A percentile compares a stretch with the other conserved stretches of the same genome.
Evolutionary conservation across 441 rosid genomes (phyloP).

Genomic region (Geranium incanum): DNA sequence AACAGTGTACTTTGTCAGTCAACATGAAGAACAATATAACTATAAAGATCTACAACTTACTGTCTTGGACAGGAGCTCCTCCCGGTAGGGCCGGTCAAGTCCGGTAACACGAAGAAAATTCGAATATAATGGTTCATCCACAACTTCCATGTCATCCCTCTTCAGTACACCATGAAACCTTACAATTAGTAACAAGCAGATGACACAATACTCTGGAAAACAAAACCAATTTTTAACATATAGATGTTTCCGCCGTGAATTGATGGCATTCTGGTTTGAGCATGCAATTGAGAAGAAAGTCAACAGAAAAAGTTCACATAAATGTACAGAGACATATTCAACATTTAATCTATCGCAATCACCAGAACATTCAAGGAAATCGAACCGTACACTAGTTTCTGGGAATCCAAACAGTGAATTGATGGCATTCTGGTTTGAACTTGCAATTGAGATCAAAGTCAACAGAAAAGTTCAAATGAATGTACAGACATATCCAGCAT

Average conservation of each 20-base stretch:
- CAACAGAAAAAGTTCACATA: no score
- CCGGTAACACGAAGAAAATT: constrained; percentile 48
- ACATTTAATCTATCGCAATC: no score
- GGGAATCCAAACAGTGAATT: background rate
- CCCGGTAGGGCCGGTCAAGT: constrained; percentile 55
- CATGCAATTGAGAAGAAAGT: no score
- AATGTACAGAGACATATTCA: no score
- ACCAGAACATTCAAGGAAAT: no score
- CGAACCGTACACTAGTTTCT: no score
- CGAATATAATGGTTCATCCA: constrained; percentile 75
- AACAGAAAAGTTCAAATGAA: no score
- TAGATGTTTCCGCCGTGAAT: background rate
- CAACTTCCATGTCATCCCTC: constrained; percentile 80
- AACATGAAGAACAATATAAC: background rate
- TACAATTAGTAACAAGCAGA: background rate
- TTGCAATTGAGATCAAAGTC: no score
- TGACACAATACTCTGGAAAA: background rate
- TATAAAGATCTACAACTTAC: constrained; percentile 25
- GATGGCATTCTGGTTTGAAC: background rate
- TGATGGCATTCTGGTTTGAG: no score
- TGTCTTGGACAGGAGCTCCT: constrained; percentile 54
- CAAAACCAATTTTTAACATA: background rate
- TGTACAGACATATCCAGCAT: no score
- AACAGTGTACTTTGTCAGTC: background rate
- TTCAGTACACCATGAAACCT: constrained; percentile 15